Evolutionary conservation across 208 protist genomes (phyloP), one percentile per base, ranked within the genome.

Genomic region (Wallacemonas sp.): DNA sequence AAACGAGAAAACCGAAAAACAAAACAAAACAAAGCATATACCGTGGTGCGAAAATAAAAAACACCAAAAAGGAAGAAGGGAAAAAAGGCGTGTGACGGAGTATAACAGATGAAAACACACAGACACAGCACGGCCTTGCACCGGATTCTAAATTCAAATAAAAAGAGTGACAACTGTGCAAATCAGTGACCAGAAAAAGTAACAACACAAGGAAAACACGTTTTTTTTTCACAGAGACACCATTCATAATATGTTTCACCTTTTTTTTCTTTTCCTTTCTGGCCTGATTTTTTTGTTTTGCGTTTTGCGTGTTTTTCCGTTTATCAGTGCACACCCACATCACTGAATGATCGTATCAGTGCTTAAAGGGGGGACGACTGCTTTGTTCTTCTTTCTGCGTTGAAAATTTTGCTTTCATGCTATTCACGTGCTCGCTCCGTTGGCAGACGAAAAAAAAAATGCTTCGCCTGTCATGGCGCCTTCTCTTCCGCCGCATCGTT

Each of bases 51-150:
- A 41, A 41, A 41, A 41, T 41, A 6, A 41, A 41, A 41, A 6
- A 14, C 36, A 41, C n/a, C n/a, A 47, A 2, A 2, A 47, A 47
- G 58, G 58, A 33, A 56, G 47, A 30, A 21, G 55, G 39, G 57
- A 44, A 29, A 24, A 54, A 39, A 5, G 0, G 16, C 2, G 23
- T 26, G 26, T 26, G 36, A 6, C 19, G 16, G 17, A 49, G 47
- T 26, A 27, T 12, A 24, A 65, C 34, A 56, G 41, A 63, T 21
- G 56, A 19, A 71, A 26, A 49, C 12, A 24, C 11, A 26, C 27
- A n/a, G 39, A 34, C 16, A 17, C 4, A 33, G 36, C 29, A 33
- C 29, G 21, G n/a, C n/a, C n/a, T n/a, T n/a, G n/a, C n/a, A n/a
- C n/a, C n/a, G n/a, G n/a, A n/a, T n/a, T n/a, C n/a, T n/a, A n/a